phyloP scores from a whole-genome alignment of 352 stramenopile species.

The Sclerospora graminicola region DNA sequence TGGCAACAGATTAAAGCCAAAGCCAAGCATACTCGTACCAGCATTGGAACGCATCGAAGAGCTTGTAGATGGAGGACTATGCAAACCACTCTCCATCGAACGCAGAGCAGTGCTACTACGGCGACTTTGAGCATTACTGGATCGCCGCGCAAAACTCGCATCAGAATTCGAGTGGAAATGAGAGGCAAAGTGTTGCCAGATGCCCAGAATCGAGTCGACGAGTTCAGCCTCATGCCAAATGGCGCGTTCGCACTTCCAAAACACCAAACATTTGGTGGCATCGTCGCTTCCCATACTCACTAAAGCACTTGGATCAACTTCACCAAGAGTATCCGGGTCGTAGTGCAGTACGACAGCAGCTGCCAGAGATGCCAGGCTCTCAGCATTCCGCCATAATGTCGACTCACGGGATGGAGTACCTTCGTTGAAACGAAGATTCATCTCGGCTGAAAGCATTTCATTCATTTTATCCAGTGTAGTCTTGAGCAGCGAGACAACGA shows the following conservation, averaged over 20 bases:
- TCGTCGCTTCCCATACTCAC: constrained; percentile 9
- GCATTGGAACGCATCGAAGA: constrained; percentile 19
- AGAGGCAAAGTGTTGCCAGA: constrained; percentile 76
- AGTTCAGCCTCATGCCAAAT: constrained; percentile 71
- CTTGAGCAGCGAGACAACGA: constrained; percentile 66
- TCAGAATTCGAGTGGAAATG: constrained; percentile 65
- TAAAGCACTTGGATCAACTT: constrained; percentile 33
- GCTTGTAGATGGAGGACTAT: constrained; percentile 34
- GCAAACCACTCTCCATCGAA: constrained; percentile 20
- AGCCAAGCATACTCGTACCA: constrained; percentile 29
- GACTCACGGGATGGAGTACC: constrained; percentile 59
- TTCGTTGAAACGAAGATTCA: constrained; percentile 51
- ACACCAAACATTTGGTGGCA: constrained; percentile 28
- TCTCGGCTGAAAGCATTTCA: constrained; percentile 56
- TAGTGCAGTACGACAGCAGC: constrained; percentile 77
- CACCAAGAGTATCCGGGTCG: constrained; percentile 57
- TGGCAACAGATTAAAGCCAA: constrained; percentile 47
- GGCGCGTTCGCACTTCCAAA: constrained; percentile 69
- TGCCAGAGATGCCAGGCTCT: constrained; percentile 60
- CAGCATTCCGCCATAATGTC: constrained; percentile 68
- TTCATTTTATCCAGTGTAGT: constrained; percentile 72
- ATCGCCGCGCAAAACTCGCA: constrained; percentile 60
- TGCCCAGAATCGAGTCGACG: constrained; percentile 57
- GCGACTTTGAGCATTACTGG: constrained; percentile 31
- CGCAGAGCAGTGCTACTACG: constrained; percentile 13